Evolutionary conservation across 2,329 filamentous ascomycete species (phyloP).

Genomic region (Sporothrix pseudoabietina): DNA sequence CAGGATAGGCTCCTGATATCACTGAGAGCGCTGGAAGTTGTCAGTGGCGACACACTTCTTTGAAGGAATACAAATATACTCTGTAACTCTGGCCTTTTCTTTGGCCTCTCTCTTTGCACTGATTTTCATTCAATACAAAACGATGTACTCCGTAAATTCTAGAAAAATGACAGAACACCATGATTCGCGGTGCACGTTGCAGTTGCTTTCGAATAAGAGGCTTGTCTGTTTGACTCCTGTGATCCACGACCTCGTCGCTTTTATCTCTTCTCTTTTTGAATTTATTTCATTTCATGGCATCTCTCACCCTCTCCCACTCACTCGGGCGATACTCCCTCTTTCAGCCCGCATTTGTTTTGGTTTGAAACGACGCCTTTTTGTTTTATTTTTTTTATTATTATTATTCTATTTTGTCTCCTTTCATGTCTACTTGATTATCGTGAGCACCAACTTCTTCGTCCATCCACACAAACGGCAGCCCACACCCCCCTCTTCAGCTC

Average conservation of each 20-base stretch:
- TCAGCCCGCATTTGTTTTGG: not conserved
- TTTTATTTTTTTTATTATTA: too few relatives aligned
- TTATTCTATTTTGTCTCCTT: not conserved
- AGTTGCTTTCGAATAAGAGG: not conserved
- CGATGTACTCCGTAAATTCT: not conserved
- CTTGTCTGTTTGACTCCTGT: not conserved
- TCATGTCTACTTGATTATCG: not conserved
- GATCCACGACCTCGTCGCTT: not conserved
- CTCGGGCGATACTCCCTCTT: not conserved
- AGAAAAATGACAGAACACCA: not conserved
- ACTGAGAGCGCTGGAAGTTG: not conserved
- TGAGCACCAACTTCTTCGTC: not conserved
- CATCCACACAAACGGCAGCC: constrained; percentile 7
- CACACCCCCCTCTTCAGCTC: constrained; percentile 10
- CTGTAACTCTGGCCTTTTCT: not conserved
- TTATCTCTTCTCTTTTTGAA: not conserved
- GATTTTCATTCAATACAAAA: not conserved
- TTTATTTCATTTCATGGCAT: not conserved
- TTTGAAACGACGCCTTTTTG: not conserved
- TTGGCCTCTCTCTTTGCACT: not conserved
- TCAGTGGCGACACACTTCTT: not conserved
- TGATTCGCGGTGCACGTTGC: constrained; percentile 1
- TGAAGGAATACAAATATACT: not conserved
- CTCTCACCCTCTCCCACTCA: not conserved
- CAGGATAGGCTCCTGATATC: not conserved